Evolutionary conservation across 495 filamentous ascomycete species (phyloP).

Genomic region (Antarctomyces pellizariae): DNA sequence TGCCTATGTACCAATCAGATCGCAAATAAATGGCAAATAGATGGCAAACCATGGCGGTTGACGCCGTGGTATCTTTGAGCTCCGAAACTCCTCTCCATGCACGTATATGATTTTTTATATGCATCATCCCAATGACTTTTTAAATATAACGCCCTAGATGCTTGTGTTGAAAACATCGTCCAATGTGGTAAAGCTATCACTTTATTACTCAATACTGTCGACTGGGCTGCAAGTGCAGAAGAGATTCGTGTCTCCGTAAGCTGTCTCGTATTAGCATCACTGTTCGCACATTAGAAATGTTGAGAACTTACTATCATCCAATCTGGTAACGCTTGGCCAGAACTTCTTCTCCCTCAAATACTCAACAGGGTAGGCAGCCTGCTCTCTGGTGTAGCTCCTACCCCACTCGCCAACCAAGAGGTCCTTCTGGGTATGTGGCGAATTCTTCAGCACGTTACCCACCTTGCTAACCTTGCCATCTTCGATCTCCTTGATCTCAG

Average conservation of each 20-base stretch:
- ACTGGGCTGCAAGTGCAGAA: conserved; percentile 92
- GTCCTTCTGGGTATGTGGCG: conserved; percentile 74
- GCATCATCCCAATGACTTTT: too few relatives aligned
- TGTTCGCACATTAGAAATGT: conserved; percentile 1
- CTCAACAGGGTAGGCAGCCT: conserved; percentile 70
- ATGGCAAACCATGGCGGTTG: conserved; percentile 1
- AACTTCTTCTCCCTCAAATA: conserved; percentile 94
- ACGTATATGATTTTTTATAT: neutral
- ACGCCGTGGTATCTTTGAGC: neutral
- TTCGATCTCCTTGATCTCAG: conserved; percentile 72
- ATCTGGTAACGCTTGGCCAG: conserved; percentile 75
- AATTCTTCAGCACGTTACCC: conserved; percentile 80
- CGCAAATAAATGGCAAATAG: too few relatives aligned
- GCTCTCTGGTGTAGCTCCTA: conserved; percentile 53
- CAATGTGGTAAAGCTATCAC: neutral
- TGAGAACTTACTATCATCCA: conserved; percentile 60
- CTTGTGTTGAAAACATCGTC: neutral
- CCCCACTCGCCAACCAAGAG: conserved; percentile 38
- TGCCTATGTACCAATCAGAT: too few relatives aligned
- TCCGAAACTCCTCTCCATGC: neutral
- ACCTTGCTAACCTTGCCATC: conserved; percentile 52
- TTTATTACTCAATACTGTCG: conserved; percentile 23
- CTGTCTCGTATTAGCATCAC: conserved; percentile 22
- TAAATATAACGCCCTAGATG: neutral
- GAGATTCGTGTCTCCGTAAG: conserved; percentile 78